Evolutionary conservation across 2,329 filamentous ascomycete genomes (phyloP), one percentile per base, ranked within the genome.

Genomic region (Colletotrichum tamarilloi): DNA sequence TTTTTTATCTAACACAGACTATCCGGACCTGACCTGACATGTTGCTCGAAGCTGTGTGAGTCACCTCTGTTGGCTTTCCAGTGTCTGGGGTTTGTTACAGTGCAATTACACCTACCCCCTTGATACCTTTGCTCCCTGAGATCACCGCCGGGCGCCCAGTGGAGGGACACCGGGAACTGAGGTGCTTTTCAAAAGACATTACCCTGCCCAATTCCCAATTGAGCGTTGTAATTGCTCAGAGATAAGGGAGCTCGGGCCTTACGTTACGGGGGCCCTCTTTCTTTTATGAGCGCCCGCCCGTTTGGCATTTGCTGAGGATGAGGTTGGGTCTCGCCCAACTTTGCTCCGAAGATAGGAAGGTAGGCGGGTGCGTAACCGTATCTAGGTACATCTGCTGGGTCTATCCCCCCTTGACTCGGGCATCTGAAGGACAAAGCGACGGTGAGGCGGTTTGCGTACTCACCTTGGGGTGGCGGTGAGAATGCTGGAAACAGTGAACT

Each of bases 201-300:
- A 30, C 49, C n/a, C 56, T n/a, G 19, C n/a, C 19, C 14, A 22
- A n/a, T 22, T 55, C 16, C 26, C 67, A 73, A 73, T 73, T 73
- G 71, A 70, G 60, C 71, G 53, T 62, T 73, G 53, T 62, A 57
- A 73, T 70, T 70, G 71, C 71, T 73, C 71, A 73, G 67, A 73
- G 71, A 73, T 73, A 73, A 58, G 62, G 59, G n/a, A 70, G 60
- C 67, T 73, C 60, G 71, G 60, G 67, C 67, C 70, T 55, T 35
- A 14, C 19, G 2, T 30, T 42, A 42, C 38, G 60, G 38, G 26
- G 53, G 26, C 14, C 16, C 59, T 28, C 24, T 52, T 12, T 22
- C 22, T 35, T 26, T n/a, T n/a, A 46, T 19, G 22, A 7, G 38
- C 26, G 38, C 26, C 16, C 46, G n/a, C 35, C 26, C 19, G 28